Base-by-base conservation (phyloP, 2,329 filamentous ascomycete species). In the Cordyceps cateniannulata region DNA sequence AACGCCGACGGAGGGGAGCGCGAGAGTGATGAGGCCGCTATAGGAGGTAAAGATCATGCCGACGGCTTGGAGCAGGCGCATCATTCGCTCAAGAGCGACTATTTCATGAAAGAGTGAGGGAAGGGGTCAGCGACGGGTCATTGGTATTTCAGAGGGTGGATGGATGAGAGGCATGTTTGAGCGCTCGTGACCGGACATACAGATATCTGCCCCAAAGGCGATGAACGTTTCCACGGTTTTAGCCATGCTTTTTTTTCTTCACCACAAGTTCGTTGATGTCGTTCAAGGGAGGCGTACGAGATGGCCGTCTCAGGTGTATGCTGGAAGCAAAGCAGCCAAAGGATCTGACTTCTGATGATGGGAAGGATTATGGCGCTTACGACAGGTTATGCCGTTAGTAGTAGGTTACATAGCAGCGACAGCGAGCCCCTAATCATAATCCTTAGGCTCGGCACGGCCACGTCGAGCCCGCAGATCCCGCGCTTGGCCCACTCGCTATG, bases 41-140 rank as follows among this genome's bases (percentile, higher is more conserved):
- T 77, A 80, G 14, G 75, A 76, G 20, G 77, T 71, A 14, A 83
- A 66, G 61, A 86, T 76, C 59, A 80, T 76, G 62, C 78, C 71
- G 32, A 78, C 56, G 49, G 82, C 71, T 70, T 87, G 84, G 49
- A 86, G 65, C 60, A 85, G 74, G 50, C 85, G 82, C 65, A 88
- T 75, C 58, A 79, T 76, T 62, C 85, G 82, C 70, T 88, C 85
- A 1, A 88, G 75, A 5, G 84, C 85, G 67, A 78, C 85, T 85
- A 16, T 55, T 62, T 24, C 16, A 20, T 25, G 16, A 29, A 44
- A 14, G 9, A 25, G 16, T 12, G 29, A 40, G 25, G 7, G 4
- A 20, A 20, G 14, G 16, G 5, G 55, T 59, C 38, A 59, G 55
- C 12, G 12, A 38, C 8, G 18, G 10, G 1, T 6, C 6, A 47